Percentiles rank a stretch among this genome's conserved stretches.
Conservation (phyloP, 495 filamentous ascomycete genomes). For the Chlorociboria aeruginascens region DNA sequence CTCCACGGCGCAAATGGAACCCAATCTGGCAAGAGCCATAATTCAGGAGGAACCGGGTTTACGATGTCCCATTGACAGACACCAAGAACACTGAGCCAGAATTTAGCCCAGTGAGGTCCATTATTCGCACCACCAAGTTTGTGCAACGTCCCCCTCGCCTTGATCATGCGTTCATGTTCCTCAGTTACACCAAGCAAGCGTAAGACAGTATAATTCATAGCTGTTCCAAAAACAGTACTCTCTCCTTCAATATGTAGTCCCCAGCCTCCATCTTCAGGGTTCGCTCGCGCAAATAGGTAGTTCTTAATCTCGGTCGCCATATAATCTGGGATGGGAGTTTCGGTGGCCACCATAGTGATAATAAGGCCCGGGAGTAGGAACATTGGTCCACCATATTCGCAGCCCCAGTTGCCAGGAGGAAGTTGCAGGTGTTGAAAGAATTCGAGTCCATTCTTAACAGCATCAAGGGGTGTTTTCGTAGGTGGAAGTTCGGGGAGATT, state of each 20-base stretch:
- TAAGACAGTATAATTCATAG: slow-evolving; percentile 78
- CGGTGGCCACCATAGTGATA: slow-evolving; percentile 81
- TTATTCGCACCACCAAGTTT: slow-evolving; percentile 75
- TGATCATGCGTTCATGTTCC: slow-evolving; percentile 76
- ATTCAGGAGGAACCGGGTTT: slow-evolving; percentile 84
- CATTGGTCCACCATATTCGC: slow-evolving; percentile 85
- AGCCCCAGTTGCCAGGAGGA: slow-evolving; percentile 84
- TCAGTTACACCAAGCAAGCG: slow-evolving; percentile 80
- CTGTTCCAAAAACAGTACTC: slow-evolving; percentile 80
- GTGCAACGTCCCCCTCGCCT: slow-evolving; percentile 73
- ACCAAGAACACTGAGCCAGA: slow-evolving; percentile 76
- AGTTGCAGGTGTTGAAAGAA: slow-evolving; percentile 90
- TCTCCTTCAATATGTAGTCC: slow-evolving; percentile 94
- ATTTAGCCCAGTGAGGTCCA: slow-evolving; percentile 91
- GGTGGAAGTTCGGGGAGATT: slow-evolving; percentile 57
- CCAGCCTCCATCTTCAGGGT: slow-evolving; percentile 90
- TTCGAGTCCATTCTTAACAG: slow-evolving; percentile 68
- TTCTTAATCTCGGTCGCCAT: slow-evolving; percentile 83
- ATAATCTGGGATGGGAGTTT: slow-evolving; percentile 73
- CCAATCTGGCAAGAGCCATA: slow-evolving; percentile 96
- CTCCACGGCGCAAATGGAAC: slow-evolving; percentile 88
- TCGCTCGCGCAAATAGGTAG: slow-evolving; percentile 80
- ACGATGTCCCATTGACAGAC: slow-evolving; percentile 84
- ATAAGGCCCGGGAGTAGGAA: slow-evolving; percentile 82
- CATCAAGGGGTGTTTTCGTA: slow-evolving; percentile 60